Percentiles rank a stretch among this genome's conserved stretches.
phyloP scores from a whole-genome alignment of 495 filamentous ascomycete species.

The Xylaria venustula region DNA sequence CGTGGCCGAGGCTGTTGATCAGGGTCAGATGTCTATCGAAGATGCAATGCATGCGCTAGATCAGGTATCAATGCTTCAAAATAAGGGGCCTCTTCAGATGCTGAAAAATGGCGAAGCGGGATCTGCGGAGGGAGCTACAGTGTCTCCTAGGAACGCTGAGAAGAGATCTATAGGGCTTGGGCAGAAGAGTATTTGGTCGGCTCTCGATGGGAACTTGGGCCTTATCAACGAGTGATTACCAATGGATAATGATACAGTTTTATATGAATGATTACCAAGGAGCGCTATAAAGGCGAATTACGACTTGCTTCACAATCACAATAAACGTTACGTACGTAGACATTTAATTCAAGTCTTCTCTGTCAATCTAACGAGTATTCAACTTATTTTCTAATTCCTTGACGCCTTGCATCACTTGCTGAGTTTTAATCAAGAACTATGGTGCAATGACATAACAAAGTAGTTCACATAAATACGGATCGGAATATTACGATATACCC shows the following conservation, averaged over 20 bases:
- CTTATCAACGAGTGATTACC: constrained; percentile 31
- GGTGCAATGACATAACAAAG: no score
- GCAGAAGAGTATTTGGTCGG: constrained; percentile 37
- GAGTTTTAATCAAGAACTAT: no score
- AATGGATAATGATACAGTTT: neutral
- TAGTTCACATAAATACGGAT: no score
- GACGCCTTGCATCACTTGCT: no score
- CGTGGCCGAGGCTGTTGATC: constrained; percentile 48
- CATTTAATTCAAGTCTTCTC: no score
- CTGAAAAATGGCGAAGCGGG: constrained; percentile 17
- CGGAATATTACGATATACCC: no score
- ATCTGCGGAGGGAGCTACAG: constrained; percentile 30
- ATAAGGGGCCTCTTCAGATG: constrained; percentile 17
- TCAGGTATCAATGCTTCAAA: constrained; percentile 39
- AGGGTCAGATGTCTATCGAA: constrained; percentile 44
- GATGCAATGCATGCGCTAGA: constrained; percentile 39
- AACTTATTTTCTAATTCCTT: no score
- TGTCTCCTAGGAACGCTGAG: constrained; percentile 24
- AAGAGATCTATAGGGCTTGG: constrained; percentile 24
- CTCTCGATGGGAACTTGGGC: constrained; percentile 46
- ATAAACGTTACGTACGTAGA: no score
- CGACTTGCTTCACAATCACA: neutral
- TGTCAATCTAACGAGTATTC: no score
- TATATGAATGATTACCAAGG: no score
- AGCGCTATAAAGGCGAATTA: no score